Percentiles rank a stretch among this genome's conserved stretches.
Conservation (phyloP, 129 eudicot genomes). For the Sambucus nigra region DNA sequence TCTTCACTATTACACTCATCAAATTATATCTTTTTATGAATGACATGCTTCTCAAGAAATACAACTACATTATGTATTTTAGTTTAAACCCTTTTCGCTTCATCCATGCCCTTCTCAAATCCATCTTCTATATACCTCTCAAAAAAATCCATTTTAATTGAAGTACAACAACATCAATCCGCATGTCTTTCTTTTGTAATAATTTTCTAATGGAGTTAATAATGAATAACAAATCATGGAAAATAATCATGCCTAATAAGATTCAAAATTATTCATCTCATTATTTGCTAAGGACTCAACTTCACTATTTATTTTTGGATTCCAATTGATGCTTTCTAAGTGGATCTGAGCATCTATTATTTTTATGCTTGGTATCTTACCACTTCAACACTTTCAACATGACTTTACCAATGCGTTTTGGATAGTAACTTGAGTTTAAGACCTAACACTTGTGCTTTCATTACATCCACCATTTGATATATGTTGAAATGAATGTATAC, state of each 20-base stretch:
- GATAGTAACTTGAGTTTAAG: conserved; percentile 11
- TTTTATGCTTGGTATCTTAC: too few relatives aligned
- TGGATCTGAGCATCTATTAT: not conserved
- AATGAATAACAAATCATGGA: not conserved
- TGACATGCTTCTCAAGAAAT: too few relatives aligned
- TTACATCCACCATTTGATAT: conserved; percentile 6
- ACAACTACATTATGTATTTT: not conserved
- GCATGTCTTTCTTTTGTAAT: not conserved
- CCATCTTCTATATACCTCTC: not conserved
- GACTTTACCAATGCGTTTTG: conserved; percentile 10
- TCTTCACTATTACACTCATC: not conserved
- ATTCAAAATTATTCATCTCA: conserved; percentile 6
- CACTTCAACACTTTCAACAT: not conserved
- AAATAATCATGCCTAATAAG: conserved; percentile 2
- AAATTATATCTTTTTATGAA: conserved; percentile 3
- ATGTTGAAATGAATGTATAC: conserved; percentile 1
- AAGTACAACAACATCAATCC: not conserved
- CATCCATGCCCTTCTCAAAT: not conserved
- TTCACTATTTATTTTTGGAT: conserved; percentile 9
- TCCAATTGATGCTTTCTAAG: not conserved
- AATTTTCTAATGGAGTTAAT: not conserved
- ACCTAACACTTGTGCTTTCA: not conserved
- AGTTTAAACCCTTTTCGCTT: not conserved
- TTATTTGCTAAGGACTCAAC: conserved; percentile 2
- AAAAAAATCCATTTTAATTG: conserved; percentile 1